Evolutionary conservation across 73 alveolate species (phyloP), one percentile per base, ranked within the genome.

Genomic region (Stentor roeselii): DNA sequence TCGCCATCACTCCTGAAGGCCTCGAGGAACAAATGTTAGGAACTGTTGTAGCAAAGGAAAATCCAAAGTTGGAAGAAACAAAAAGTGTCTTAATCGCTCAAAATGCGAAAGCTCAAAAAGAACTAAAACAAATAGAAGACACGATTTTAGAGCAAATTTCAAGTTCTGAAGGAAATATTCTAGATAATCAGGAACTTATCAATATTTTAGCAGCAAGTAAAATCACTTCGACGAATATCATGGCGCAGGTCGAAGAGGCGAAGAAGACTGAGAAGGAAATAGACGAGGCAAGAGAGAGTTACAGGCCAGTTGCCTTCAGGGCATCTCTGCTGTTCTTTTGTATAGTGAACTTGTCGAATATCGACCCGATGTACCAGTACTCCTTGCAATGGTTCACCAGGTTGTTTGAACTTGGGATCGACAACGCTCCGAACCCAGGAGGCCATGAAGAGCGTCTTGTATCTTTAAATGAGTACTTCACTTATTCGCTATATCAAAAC

Each of bases 1-100:
- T 98, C 84, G 99, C 99, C 86, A 98, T 98, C 85, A 98, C 99
- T 31, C 99, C 99, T 1, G 97, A 96, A 88, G 99, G 99, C 39
- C 93, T 98, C 36, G 99, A 98, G 88, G 99, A 97, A 82, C 98
- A 98, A 88, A 98, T 98, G 99, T 93, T 98, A 87, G 98, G 98
- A 40, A 90, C 92, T 74, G 98, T 98, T 78, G 99, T 98, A 30
- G 99, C 99, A 42, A 89, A 94, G 61, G 99, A 98, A 89, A 98
- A 95, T 84, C 96, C 98, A 15, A 90, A 92, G 34, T 88, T 95
- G 3, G 98, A 95, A 60, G 93, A 93, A 75, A 91, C 91, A 88
- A 89, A 89, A 83, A 87, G 86, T 32, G 83, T 80, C 61, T 75
- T 88, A n/a, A 89, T 88, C 78, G 85, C 87, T 86, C 93, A 94